phyloP scores from a whole-genome alignment of 1,284 basidiomycete species.

The Neonothopanus nambi region DNA sequence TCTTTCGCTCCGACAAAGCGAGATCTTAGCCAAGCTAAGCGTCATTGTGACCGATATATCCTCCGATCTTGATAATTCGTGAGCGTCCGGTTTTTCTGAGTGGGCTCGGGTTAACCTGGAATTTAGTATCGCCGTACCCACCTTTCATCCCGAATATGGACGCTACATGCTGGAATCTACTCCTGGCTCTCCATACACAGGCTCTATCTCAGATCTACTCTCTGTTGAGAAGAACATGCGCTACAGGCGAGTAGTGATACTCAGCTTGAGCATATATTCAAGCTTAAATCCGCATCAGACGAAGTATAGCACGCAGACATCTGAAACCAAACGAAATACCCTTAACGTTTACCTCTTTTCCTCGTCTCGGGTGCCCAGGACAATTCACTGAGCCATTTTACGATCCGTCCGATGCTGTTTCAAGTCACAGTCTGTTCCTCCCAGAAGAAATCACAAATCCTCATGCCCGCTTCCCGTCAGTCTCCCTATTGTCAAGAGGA shows the following conservation, averaged over 20 bases:
- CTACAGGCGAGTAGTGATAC: conserved; percentile 55
- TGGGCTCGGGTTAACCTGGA: not conserved
- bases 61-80: conserved; percentile 62
- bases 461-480: conserved; percentile 95
- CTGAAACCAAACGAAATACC: conserved; percentile 88
- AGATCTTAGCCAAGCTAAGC: conserved; percentile 86
- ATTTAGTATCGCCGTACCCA: conserved; percentile 75
- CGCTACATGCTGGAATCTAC: conserved; percentile 99
- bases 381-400: conserved; percentile 92
- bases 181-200: conserved; percentile 92
- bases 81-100: not conserved
- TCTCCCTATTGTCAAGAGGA: conserved; percentile 27
- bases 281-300: conserved; percentile 45
- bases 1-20: conserved; percentile 89
- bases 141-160: conserved; percentile 99
- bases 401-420: conserved; percentile 71
- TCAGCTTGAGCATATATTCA: too few relatives aligned
- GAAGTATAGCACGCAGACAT: conserved; percentile 82
- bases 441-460: conserved; percentile 97
- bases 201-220: conserved; percentile 81
- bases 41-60: conserved; percentile 69
- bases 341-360: conserved; percentile 94
- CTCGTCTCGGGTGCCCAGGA: conserved; percentile 85
- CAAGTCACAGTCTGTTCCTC: conserved; percentile 91
- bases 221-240: conserved; percentile 95